Percentiles rank a stretch among this genome's conserved stretches.
Conservation (phyloP, 176 grass and related monocot genomes). For the Oryza punctata region DNA sequence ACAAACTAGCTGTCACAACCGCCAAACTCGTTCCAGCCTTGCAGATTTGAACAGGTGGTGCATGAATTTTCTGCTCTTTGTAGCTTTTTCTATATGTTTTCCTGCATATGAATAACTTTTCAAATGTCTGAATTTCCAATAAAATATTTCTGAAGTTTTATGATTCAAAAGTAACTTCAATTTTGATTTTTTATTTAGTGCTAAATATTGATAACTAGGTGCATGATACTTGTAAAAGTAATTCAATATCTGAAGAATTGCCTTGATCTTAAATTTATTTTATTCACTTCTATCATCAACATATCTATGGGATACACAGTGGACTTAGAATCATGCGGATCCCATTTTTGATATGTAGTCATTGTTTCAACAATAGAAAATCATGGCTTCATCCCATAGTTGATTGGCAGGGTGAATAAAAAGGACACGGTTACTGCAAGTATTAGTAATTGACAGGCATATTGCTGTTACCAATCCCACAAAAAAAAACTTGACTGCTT, state of each 20-base stretch:
- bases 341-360: not conserved
- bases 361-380: constrained; percentile 12
- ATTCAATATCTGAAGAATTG: not conserved
- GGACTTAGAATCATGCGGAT: not conserved
- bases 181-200: not conserved
- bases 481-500: not conserved
- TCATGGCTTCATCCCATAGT: not conserved
- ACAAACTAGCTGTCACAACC: constrained; percentile 13
- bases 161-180: not conserved
- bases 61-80: not conserved
- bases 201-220: constrained; percentile 8
- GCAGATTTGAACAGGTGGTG: not conserved
- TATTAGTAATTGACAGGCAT: not conserved
- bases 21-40: not conserved
- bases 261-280: constrained; percentile 14
- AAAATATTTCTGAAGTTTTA: not conserved
- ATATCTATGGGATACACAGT: not conserved
- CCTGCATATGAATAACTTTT: constrained; percentile 1
- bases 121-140: not conserved
- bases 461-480: not conserved
- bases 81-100: not conserved
- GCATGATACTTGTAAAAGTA: not conserved
- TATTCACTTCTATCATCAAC: not conserved
- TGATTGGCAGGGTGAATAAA: constrained; percentile 12
- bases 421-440: not conserved